A percentile compares a stretch with the other conserved stretches of the same genome.
phyloP scores from a whole-genome alignment of 208 protist genomes.

The Trichomonas tenax region DNA sequence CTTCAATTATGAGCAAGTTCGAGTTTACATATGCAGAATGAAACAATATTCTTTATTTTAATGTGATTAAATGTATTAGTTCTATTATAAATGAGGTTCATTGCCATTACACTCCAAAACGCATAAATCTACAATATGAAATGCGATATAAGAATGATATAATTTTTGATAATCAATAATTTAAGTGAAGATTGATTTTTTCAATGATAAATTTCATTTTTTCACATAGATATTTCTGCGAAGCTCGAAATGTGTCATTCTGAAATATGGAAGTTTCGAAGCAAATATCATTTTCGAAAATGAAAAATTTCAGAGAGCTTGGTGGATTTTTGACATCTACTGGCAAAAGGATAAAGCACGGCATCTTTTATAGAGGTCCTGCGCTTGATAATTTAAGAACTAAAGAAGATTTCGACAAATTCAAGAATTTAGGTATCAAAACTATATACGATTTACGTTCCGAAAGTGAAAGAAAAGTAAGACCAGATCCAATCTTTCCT shows the following conservation, averaged over 20 bases:
- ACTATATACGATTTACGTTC: neutral
- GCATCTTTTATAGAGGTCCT: neutral
- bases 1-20: too few relatives aligned
- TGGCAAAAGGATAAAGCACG: neutral
- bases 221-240: too few relatives aligned
- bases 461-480: neutral
- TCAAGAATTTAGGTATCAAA: neutral
- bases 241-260: neutral
- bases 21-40: too few relatives aligned
- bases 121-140: neutral
- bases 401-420: neutral
- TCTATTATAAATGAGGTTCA: too few relatives aligned
- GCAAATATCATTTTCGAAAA: neutral
- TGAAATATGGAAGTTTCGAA: neutral
- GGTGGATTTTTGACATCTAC: neutral
- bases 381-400: neutral
- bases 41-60: too few relatives aligned
- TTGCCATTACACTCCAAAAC: neutral
- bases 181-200: too few relatives aligned
- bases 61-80: too few relatives aligned
- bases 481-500: neutral
- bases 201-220: too few relatives aligned
- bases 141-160: too few relatives aligned
- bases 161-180: too few relatives aligned
- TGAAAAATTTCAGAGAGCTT: neutral